Evolutionary conservation across 495 filamentous ascomycete genomes (phyloP), one percentile per base, ranked within the genome.

Genomic region (Aspergillus wentii): DNA sequence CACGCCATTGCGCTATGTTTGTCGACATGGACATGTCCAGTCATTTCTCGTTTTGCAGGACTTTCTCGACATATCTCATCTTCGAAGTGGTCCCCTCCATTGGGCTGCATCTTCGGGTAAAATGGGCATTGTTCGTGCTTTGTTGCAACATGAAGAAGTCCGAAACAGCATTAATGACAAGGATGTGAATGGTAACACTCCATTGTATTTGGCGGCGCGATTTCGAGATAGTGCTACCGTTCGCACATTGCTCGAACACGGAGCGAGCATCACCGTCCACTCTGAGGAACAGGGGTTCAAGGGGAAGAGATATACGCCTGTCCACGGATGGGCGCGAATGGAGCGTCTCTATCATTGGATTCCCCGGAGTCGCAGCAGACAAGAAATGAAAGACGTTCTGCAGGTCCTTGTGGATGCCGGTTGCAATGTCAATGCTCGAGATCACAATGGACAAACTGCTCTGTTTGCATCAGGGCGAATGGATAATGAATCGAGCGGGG

Each of bases 371-470:
- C 10, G 9, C 25, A 28, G 13, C 4, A 9, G 10, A 4, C 25
- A 4, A 4, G 25, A 2, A 28, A 2, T 28, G 4, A 2, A 10
- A 28, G 25, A 28, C 10, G 25, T 28, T 1, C 37, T 44, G 16
- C 38, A 35, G 6, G 18, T 41, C 7, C 46, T 62, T 9, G 33
- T 61, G 2, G 40, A 49, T 7, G 25, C 21, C 18, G 48, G 48
- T 14, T 41, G 39, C n/a, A 49, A 64, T 41, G 16, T 42, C 8
- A 41, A 45, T 11, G 41, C 42, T 13, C 31, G 35, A 33, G 49
- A 62, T 19, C 15, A 30, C 3, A 20, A 41, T 41, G 13, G 38
- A 31, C 16, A 26, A 48, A 22, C 27, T 33, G 26, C 41, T 40
- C 40, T 45, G 16, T 42, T 35, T 30, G 22, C 11, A 4, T 42